Base-by-base conservation (phyloP, 768 basidiomycete genomes). In the Hortiboletus flavorubellus region DNA sequence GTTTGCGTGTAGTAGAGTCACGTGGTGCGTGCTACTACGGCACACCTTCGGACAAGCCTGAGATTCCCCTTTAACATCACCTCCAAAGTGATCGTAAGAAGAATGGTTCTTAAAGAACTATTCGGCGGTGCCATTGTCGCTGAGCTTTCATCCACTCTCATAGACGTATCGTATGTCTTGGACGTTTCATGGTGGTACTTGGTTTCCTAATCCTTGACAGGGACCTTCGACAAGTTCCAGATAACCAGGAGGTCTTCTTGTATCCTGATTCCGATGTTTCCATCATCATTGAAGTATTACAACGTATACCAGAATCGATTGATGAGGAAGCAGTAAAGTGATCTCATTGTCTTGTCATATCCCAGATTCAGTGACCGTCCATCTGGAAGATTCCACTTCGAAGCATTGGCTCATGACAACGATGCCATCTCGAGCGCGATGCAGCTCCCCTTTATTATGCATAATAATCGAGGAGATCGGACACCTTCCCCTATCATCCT, bases 171-270 rank as follows among this genome's bases (percentile, higher is more conserved):
- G 96, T 97, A 74, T 58, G 91, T 74, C 18, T 37, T 16, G 31
- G 30, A 37, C 79, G 30, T 21, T 5, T 12, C 8, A 4, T 48
- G 18, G 34, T 11, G 23, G 21, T 47, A 4, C 26, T 30, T 38
- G 45, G 21, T 40, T 16, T 37, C 21, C 5, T 49, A 37, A 59
- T 39, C 21, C 8, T 38, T 38, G 34, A 50, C 64, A 87, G 86
- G 55, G 73, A 78, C 47, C 55, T 86, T 7, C 91, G 96, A 51
- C 91, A 98, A 72, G 78, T 99, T 12, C 95, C 97, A 14, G 89
- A 98, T 68, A 93, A 84, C 5, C 96, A 99, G 71, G 97, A 98
- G 67, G 96, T 97, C 40, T 89, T 93, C 72, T 68, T 97, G 53
- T 86, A 85, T 51, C 80, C 81, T 7, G 71, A 82, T 46, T 88